Conservation (phyloP, 1,139 yeast genomes). For the Suhomyces chickasaworum region DNA sequence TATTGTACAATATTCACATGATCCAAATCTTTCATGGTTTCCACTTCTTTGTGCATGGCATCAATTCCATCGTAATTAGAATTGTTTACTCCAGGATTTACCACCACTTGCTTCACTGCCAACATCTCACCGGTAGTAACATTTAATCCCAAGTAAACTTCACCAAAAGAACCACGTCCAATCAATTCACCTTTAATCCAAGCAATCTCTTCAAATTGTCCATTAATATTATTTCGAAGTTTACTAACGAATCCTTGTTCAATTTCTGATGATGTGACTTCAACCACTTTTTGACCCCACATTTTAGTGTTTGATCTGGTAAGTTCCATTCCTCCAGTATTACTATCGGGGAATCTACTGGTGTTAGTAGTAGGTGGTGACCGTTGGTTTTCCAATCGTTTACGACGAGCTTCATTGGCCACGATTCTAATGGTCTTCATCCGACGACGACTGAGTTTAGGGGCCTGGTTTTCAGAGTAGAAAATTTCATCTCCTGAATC, state of each 20-base stretch:
- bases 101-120: constrained; percentile 94
- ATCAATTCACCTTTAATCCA: constrained; percentile 98
- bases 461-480: constrained; percentile 34
- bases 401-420: constrained; percentile 81
- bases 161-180: constrained; percentile 98
- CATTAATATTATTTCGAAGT: constrained; percentile 58
- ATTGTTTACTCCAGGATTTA: constrained; percentile 43
- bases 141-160: constrained; percentile 87
- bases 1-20: constrained; percentile 95
- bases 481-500: constrained; percentile 39
- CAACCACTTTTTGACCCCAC: constrained; percentile 96
- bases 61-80: constrained; percentile 60
- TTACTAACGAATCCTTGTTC: constrained; percentile 60
- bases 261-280: constrained; percentile 77
- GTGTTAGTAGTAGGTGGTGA: constrained; percentile 72
- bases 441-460: constrained; percentile 42
- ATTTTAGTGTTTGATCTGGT: constrained; percentile 85
- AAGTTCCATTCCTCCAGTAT: constrained; percentile 29
- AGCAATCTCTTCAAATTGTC: constrained; percentile 80
- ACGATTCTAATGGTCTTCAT: constrained; percentile 91
- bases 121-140: constrained; percentile 98
- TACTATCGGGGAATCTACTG: constrained; percentile 85
- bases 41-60: constrained; percentile 88
- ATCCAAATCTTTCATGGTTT: constrained; percentile 90
- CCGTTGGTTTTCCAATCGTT: constrained; percentile 44